phyloP scores from a whole-genome alignment of 169 alveolate genomes.

The Theileria parva region DNA sequence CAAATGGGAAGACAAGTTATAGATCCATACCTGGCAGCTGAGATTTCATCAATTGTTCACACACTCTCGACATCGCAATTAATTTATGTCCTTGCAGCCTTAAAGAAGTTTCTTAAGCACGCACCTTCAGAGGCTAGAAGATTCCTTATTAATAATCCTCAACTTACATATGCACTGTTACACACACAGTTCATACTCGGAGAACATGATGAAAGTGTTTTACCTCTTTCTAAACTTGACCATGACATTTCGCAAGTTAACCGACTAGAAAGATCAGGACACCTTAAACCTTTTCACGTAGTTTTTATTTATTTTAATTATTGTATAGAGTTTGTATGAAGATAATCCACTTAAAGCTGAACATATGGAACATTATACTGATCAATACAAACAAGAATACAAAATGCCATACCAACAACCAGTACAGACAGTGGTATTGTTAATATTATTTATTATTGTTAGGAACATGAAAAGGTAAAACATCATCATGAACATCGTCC shows the following conservation, averaged over 20 bases:
- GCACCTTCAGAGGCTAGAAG: conserved; percentile 54
- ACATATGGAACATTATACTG: background rate
- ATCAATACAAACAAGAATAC: conserved; percentile 1
- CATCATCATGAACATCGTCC: background rate
- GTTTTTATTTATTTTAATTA: background rate
- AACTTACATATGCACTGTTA: conserved; percentile 55
- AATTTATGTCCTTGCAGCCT: conserved; percentile 43
- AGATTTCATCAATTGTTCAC: conserved; percentile 63
- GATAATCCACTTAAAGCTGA: background rate
- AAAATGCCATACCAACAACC: background rate
- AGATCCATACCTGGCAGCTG: conserved; percentile 69
- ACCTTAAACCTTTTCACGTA: conserved; percentile 16
- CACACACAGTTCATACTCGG: conserved; percentile 66
- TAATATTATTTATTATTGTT: too few relatives aligned
- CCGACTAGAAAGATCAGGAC: conserved; percentile 30
- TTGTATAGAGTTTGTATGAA: conserved; percentile 1
- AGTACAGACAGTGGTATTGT: background rate
- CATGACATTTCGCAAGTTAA: conserved; percentile 43
- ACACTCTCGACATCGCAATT: conserved; percentile 64
- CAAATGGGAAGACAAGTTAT: background rate
- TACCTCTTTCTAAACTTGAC: conserved; percentile 38
- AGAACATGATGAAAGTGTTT: conserved; percentile 34
- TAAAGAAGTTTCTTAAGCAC: conserved; percentile 39
- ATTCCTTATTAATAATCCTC: conserved; percentile 61
- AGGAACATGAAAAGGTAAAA: background rate